Percentiles rank a stretch among this genome's conserved stretches.
These are phyloP conservation scores for Fusarium sp. DNA, from an alignment of 2,329 filamentous ascomycete genomes.

Conservation along the genomic window DNA sequence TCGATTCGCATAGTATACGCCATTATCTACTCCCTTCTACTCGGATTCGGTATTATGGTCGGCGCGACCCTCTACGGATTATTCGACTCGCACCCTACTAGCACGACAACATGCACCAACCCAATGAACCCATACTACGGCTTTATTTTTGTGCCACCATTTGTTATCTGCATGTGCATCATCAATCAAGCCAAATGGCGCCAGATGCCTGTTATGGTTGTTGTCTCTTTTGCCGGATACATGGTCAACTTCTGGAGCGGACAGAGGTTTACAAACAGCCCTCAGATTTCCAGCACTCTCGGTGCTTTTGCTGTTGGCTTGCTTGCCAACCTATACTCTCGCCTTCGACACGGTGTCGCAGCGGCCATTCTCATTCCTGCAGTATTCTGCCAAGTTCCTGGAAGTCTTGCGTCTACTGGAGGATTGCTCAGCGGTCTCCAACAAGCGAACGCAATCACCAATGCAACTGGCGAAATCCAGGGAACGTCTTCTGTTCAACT, in stretches of 20 bases:
- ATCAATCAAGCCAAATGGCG: constrained; percentile 88
- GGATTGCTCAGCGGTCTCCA: constrained; percentile 63
- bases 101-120: constrained; percentile 59
- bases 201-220: constrained; percentile 82
- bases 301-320: constrained; percentile 84
- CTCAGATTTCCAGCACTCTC: constrained; percentile 83
- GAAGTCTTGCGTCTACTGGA: constrained; percentile 63
- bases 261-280: constrained; percentile 75
- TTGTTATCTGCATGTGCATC: constrained; percentile 80
- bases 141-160: constrained; percentile 82
- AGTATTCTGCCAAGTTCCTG: constrained; percentile 65
- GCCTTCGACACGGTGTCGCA: constrained; percentile 66
- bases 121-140: constrained; percentile 63
- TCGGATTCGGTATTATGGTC: constrained; percentile 81
- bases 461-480: constrained; percentile 54
- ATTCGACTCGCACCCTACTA: constrained; percentile 68
- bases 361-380: constrained; percentile 64
- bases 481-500: constrained; percentile 53
- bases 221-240: constrained; percentile 82
- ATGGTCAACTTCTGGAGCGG: constrained; percentile 82
- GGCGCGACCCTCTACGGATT: constrained; percentile 75
- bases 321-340: constrained; percentile 83
- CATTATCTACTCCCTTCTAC: constrained; percentile 80
- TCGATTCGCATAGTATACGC: constrained; percentile 83
- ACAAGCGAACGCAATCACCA: constrained; percentile 61